phyloP scores from a whole-genome alignment of 257 asterid genomes.

The Fraxinus pennsylvanica region DNA sequence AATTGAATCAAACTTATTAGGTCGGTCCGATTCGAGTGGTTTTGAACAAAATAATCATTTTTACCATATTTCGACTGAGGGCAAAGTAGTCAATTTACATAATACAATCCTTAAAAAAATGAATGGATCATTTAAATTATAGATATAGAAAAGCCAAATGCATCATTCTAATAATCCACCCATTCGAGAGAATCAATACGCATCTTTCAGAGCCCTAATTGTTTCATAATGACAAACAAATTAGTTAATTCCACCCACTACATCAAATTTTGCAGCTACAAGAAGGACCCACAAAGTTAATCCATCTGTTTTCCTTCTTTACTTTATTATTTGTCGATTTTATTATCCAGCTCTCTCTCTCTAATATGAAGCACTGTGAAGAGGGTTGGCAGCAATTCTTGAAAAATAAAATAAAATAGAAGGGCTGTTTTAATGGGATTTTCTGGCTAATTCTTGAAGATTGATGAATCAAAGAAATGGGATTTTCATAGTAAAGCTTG shows the following conservation, averaged over 20 bases:
- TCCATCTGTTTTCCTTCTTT: constrained; percentile 9
- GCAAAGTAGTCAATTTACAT: no score
- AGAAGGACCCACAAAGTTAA: constrained; percentile 54
- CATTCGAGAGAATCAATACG: background rate
- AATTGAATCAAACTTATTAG: no score
- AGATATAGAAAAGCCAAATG: constrained; percentile 9
- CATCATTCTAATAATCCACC: constrained; percentile 24
- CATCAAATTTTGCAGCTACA: constrained; percentile 53
- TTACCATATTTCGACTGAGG: no score
- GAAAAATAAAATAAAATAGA: constrained; percentile 20
- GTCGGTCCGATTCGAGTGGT: no score
- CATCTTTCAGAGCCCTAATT: constrained; percentile 28
- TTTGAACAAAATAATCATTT: no score
- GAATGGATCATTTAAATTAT: constrained; percentile 16
- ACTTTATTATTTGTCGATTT: constrained; percentile 24
- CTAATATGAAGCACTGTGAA: constrained; percentile 44
- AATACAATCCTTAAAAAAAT: no score
- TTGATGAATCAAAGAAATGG: constrained; percentile 35
- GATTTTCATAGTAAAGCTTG: constrained; percentile 37
- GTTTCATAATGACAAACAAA: constrained; percentile 37
- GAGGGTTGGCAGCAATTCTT: constrained; percentile 45
- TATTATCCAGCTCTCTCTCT: constrained; percentile 26
- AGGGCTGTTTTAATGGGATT: constrained; percentile 24
- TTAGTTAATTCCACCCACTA: constrained; percentile 41
- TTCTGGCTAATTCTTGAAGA: constrained; percentile 29